Percentiles rank a stretch among this genome's conserved stretches.
phyloP scores from a whole-genome alignment of 306 rosid species.

The Sophora flavescens region DNA sequence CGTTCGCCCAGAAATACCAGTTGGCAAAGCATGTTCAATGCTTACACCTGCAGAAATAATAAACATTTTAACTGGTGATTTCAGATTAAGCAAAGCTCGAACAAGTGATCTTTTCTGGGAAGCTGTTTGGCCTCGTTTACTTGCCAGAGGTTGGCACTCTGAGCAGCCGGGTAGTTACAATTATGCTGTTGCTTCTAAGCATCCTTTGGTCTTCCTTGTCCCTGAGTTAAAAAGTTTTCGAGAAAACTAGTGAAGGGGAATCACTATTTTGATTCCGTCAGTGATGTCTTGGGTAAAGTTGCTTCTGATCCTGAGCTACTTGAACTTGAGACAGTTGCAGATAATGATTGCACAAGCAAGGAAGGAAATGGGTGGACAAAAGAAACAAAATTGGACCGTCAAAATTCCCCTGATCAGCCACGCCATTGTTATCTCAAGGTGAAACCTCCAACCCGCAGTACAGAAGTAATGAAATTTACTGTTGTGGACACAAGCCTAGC shows the following conservation, averaged over 20 bases:
- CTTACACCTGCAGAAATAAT: conserved; percentile 76
- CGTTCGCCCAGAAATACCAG: conserved; percentile 81
- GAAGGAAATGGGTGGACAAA: conserved; percentile 65
- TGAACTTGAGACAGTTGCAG: conserved; percentile 62
- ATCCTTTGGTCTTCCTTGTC: conserved; percentile 78
- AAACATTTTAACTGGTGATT: conserved; percentile 80
- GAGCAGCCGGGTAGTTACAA: conserved; percentile 77
- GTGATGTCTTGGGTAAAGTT: conserved; percentile 79
- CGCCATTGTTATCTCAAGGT: conserved; percentile 90
- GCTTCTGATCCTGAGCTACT: conserved; percentile 87
- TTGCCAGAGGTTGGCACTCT: conserved; percentile 97
- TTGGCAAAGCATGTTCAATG: conserved; percentile 80
- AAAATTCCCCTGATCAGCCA: conserved; percentile 65
- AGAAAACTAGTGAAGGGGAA: conserved; percentile 80
- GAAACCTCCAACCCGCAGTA: conserved; percentile 60
- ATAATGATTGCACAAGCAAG: conserved; percentile 48
- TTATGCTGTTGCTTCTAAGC: conserved; percentile 60
- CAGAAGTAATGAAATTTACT: conserved; percentile 71
- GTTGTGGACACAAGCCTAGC: conserved; percentile 89
- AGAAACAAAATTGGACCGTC: conserved; percentile 56
- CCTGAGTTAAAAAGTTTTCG: conserved; percentile 83
- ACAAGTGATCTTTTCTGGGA: conserved; percentile 95
- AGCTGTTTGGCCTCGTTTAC: conserved; percentile 98
- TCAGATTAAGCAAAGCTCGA: conserved; percentile 91
- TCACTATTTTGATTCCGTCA: conserved; percentile 83